Evolutionary conservation across 441 rosid genomes (phyloP), one percentile per base, ranked within the genome.

Genomic region (Metrosideros polymorpha): DNA sequence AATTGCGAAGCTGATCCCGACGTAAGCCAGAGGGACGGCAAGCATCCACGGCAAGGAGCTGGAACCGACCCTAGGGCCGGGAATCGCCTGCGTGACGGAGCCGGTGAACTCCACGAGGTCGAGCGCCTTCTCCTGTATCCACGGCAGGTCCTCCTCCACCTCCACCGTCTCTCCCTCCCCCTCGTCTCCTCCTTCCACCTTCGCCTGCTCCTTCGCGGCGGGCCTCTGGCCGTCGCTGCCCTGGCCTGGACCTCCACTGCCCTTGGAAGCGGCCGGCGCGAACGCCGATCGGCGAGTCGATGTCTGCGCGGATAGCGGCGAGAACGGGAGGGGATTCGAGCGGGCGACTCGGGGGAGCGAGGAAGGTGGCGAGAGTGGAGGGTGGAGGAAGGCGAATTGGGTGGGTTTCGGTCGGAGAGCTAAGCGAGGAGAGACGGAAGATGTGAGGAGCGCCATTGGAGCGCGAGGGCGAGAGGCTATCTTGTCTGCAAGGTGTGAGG

Each of bases 31-130:
- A 47, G 99, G 99, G 25, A 95, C 89, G 19, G 98, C 98, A 63
- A 97, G 97, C 82, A 97, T 92, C 99, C 98, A 96, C 43, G 99
- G 99, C 87, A 97, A 88, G 86, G 96, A 93, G 92, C 98, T 95
- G 83, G 89, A 91, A 76, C 99, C 98, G 42, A 97, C 98, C 86
- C 99, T 91, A 14, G 99, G 99, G 15, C 99, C 99, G 14, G 99
- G 99, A 88, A 97, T 90, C 55, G 99, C 98, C 87, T 95, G 97
- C 85, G 97, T 92, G 61, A 96, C 98, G 1, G 99, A 94, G n/a
- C 99, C 98, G 47, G 98, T 97, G 91, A 96, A 96, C 92, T 97
- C 98, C 82, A 95, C 99, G 82, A 97, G 85, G 94, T 95, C 99
- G 88, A 96, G 89, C 1, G 98, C 98, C 91, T 97, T 97, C 91